Percentiles rank a stretch among this genome's conserved stretches.
These are phyloP conservation scores for Spinellus fusiger DNA, from an alignment of 192 early-diverging fungal species.

Conservation along the genomic window DNA sequence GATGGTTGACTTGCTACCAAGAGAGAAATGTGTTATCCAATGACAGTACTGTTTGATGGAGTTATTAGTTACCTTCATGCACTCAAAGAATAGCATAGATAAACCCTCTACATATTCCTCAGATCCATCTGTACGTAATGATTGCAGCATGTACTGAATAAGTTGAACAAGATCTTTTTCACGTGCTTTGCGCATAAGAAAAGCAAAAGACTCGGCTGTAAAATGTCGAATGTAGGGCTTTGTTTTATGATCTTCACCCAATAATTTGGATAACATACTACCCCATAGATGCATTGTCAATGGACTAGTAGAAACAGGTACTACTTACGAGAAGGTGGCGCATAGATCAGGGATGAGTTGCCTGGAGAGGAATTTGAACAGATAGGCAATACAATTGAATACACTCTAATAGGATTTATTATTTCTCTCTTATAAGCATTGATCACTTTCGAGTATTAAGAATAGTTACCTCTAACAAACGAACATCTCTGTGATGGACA, in stretches of 20 bases:
- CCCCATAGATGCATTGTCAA: not conserved
- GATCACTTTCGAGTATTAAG: not conserved
- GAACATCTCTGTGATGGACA: slow-evolving; percentile 60
- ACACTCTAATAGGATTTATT: slow-evolving; percentile 40
- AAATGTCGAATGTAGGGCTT: slow-evolving; percentile 81
- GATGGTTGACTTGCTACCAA: slow-evolving; percentile 39
- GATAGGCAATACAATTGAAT: slow-evolving; percentile 82
- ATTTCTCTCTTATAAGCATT: not conserved
- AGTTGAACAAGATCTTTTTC: slow-evolving; percentile 54
- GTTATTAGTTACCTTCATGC: slow-evolving; percentile 51
- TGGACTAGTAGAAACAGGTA: not conserved
- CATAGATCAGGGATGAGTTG: slow-evolving; percentile 62
- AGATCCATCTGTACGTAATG: slow-evolving; percentile 35
- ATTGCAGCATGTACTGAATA: slow-evolving; percentile 56
- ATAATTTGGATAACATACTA: slow-evolving; percentile 65
- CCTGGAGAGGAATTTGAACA: slow-evolving; percentile 86
- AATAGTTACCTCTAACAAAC: slow-evolving; percentile 64
- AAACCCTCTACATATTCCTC: slow-evolving; percentile 67
- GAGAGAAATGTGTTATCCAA: not conserved
- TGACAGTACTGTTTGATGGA: not conserved
- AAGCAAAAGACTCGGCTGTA: slow-evolving; percentile 88
- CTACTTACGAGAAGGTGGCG: slow-evolving; percentile 61
- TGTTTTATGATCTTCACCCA: slow-evolving; percentile 60
- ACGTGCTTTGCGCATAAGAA: slow-evolving; percentile 75
- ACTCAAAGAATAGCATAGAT: slow-evolving; percentile 77